A percentile compares a stretch with the other conserved stretches of the same genome.
These are phyloP conservation scores for Tripterygium wilfordii DNA, from an alignment of 177 flowering plant genomes.

Conservation along the genomic window DNA sequence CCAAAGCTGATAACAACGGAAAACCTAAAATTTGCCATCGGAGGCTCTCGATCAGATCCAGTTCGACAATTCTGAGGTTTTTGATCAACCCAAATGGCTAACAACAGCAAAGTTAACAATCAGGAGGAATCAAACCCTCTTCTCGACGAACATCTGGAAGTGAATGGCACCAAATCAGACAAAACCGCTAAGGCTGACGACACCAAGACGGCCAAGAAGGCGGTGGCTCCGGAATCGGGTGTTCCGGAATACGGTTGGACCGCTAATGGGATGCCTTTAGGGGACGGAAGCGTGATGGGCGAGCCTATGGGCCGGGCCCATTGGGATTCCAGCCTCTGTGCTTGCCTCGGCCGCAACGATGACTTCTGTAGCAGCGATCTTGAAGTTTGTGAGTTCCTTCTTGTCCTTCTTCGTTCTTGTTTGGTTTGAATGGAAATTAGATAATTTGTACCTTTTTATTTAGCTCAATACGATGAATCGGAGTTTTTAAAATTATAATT, in stretches of 20 bases:
- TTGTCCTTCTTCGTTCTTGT: background rate
- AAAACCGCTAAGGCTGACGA: slow-evolving; percentile 4
- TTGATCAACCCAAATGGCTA: slow-evolving; percentile 5
- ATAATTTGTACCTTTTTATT: no score
- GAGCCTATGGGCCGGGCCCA: slow-evolving; percentile 54
- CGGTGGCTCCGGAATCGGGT: slow-evolving; percentile 8
- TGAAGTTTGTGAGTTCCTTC: slow-evolving; percentile 85
- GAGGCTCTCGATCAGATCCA: no score
- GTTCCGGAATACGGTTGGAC: slow-evolving; percentile 39
- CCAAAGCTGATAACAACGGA: no score
- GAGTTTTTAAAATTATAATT: no score
- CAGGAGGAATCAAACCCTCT: slow-evolving; percentile 55
- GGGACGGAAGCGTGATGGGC: slow-evolving; percentile 61
- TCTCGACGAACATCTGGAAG: slow-evolving; percentile 13
- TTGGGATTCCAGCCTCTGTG: slow-evolving; percentile 64
- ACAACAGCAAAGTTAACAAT: background rate
- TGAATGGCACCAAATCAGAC: slow-evolving; percentile 5
- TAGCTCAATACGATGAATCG: no score
- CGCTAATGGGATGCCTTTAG: slow-evolving; percentile 64
- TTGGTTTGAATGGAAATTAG: no score
- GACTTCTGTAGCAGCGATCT: slow-evolving; percentile 93
- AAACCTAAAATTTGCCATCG: no score
- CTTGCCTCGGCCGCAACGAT: slow-evolving; percentile 80
- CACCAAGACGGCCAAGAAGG: slow-evolving; percentile 4
- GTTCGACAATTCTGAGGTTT: no score